A percentile compares a stretch with the other conserved stretches of the same genome.
Evolutionary conservation across 768 basidiomycete species (phyloP).

Genomic region (Lenzites betulinus): DNA sequence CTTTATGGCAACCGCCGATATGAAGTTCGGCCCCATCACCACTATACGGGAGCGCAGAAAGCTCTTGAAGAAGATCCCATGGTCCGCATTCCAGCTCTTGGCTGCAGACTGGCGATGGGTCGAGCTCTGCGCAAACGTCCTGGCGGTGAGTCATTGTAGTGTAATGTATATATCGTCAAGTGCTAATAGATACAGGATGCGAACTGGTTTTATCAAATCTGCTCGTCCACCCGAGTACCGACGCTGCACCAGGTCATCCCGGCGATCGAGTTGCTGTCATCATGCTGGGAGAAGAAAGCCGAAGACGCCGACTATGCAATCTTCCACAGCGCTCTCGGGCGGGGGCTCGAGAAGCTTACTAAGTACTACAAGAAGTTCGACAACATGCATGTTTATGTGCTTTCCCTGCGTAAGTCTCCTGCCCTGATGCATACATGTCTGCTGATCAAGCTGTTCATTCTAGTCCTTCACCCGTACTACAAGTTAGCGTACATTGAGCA

Average conservation of each 20-base stretch:
- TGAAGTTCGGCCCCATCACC: slow-evolving; percentile 35
- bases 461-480: neutral
- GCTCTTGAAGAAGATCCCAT: slow-evolving; percentile 20
- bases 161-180: too few relatives aligned
- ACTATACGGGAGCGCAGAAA: slow-evolving; percentile 27
- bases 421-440: neutral
- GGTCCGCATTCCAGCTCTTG: neutral
- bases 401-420: neutral
- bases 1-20: slow-evolving; percentile 29
- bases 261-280: slow-evolving; percentile 31
- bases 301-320: slow-evolving; percentile 3
- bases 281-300: slow-evolving; percentile 32
- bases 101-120: neutral
- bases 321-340: slow-evolving; percentile 15
- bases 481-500: neutral
- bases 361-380: neutral
- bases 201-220: slow-evolving; percentile 3
- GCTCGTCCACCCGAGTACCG: slow-evolving; percentile 28
- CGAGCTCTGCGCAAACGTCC: neutral
- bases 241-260: slow-evolving; percentile 34
- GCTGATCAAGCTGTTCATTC: neutral
- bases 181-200: too few relatives aligned
- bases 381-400: neutral
- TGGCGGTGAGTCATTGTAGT: neutral
- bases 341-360: neutral